These are phyloP conservation scores for Xylaria sp. DNA, from an alignment of 2,329 filamentous ascomycete genomes.

Conservation along the genomic window DNA sequence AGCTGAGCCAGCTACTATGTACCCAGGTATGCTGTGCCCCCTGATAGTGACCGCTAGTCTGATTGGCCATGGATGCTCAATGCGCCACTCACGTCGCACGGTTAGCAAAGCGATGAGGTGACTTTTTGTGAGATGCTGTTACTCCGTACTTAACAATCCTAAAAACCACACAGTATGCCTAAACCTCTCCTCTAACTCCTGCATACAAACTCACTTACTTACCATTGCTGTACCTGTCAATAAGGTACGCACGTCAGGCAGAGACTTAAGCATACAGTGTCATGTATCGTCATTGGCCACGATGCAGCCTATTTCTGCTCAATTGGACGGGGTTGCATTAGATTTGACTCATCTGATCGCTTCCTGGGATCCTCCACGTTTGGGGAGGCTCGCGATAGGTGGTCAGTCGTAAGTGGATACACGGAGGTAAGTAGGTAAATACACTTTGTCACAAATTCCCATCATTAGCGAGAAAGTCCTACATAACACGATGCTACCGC, in stretches of 20 bases:
- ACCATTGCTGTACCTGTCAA: neutral
- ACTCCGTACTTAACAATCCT: neutral
- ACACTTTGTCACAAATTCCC: slow-evolving; percentile 15
- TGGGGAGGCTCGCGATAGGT: slow-evolving; percentile 18
- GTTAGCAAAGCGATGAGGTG: slow-evolving; percentile 18
- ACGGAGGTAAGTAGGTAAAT: slow-evolving; percentile 16
- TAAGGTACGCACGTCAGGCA: neutral
- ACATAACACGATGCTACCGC: slow-evolving; percentile 5
- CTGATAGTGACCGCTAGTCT: slow-evolving; percentile 22
- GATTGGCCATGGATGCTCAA: slow-evolving; percentile 28
- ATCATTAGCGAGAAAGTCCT: slow-evolving; percentile 23
- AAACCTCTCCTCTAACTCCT: neutral
- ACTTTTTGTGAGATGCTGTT: slow-evolving; percentile 17
- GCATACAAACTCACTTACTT: too few species aligned
- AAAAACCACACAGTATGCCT: slow-evolving; percentile 3
- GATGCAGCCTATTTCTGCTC: slow-evolving; percentile 19
- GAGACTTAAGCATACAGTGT: slow-evolving; percentile 13
- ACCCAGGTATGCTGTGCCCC: slow-evolving; percentile 16
- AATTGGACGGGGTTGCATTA: slow-evolving; percentile 28
- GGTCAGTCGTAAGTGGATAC: slow-evolving; percentile 8
- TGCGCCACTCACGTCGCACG: slow-evolving; percentile 18
- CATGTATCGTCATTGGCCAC: slow-evolving; percentile 15
- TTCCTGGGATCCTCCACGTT: slow-evolving; percentile 10
- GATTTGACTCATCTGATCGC: slow-evolving; percentile 35
- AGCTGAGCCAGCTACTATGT: neutral